Conservation (phyloP, 139 green algal species). For the Microglena sp. region DNA sequence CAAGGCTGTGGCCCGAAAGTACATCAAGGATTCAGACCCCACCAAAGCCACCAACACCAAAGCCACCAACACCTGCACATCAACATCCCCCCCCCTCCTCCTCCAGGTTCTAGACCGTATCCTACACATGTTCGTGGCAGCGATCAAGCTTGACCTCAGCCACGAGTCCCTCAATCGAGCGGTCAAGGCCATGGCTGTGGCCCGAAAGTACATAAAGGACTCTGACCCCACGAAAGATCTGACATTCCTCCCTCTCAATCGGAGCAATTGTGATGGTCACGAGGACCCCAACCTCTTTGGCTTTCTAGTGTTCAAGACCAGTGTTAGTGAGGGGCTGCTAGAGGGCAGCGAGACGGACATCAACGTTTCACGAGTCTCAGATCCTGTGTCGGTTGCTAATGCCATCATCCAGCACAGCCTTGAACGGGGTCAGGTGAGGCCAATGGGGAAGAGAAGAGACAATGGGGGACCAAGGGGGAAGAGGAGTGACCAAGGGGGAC, state of each 20-base stretch:
- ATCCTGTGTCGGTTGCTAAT: constrained; percentile 21
- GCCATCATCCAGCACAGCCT: constrained; percentile 27
- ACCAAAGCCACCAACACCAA: too few species aligned
- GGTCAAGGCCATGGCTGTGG: constrained; percentile 14
- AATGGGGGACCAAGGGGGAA: too few species aligned
- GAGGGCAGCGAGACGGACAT: constrained; percentile 20
- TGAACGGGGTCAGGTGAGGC: constrained; percentile 18
- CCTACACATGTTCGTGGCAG: constrained; percentile 17
- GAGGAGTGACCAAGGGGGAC: too few species aligned
- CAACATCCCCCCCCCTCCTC: neutral
- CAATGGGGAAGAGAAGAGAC: too few species aligned
- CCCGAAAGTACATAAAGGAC: constrained; percentile 13
- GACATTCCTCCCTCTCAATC: constrained; percentile 11
- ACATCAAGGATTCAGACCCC: too few species aligned
- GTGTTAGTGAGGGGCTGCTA: neutral
- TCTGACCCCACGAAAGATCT: neutral
- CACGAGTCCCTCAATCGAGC: constrained; percentile 13
- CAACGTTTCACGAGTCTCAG: constrained; percentile 16
- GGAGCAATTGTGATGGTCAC: constrained; percentile 2
- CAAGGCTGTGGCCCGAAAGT: too few species aligned
- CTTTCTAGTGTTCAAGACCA: constrained; percentile 26
- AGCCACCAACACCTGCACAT: too few species aligned
- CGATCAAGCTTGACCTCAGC: constrained; percentile 10
- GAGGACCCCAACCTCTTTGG: constrained; percentile 22
- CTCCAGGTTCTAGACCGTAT: constrained; percentile 22